Conservation (phyloP, 495 filamentous ascomycete genomes). For the Tuber umbilicatum region DNA sequence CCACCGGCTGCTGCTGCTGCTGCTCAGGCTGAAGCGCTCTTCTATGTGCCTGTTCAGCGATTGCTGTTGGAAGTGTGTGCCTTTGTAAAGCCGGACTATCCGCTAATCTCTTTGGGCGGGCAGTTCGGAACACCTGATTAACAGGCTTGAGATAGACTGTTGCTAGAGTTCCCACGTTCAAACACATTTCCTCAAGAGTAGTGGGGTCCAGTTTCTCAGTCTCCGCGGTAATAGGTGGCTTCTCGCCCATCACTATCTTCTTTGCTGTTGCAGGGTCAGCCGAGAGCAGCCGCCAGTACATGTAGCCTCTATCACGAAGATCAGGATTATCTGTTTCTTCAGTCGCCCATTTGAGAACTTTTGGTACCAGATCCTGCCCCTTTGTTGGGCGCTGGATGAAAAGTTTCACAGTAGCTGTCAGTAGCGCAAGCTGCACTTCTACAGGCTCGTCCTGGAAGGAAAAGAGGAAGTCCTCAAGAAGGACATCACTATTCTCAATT, state of each 20-base stretch:
- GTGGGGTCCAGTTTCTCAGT: slow-evolving; percentile 85
- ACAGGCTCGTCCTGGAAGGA: slow-evolving; percentile 89
- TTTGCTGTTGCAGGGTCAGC: slow-evolving; percentile 83
- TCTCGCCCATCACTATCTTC: slow-evolving; percentile 89
- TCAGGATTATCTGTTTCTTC: slow-evolving; percentile 98
- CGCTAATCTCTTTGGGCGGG: slow-evolving; percentile 66
- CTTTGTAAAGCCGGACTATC: slow-evolving; percentile 82
- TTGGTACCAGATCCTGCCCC: slow-evolving; percentile 86
- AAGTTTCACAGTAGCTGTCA: slow-evolving; percentile 95
- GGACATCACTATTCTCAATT: slow-evolving; percentile 89
- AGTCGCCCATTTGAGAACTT: slow-evolving; percentile 96
- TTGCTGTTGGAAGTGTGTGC: slow-evolving; percentile 50
- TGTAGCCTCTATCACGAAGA: slow-evolving; percentile 89
- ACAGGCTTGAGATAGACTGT: slow-evolving; percentile 98
- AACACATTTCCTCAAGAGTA: slow-evolving; percentile 93
- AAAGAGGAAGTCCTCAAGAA: slow-evolving; percentile 90
- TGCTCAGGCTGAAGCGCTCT: slow-evolving; percentile 38
- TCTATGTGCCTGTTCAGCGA: slow-evolving; percentile 51
- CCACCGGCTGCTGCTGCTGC: slow-evolving; percentile 34
- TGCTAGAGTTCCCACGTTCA: slow-evolving; percentile 90
- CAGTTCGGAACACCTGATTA: slow-evolving; percentile 91
- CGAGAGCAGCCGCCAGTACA: slow-evolving; percentile 98
- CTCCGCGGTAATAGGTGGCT: slow-evolving; percentile 93
- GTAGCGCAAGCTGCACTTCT: slow-evolving; percentile 87
- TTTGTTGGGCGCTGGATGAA: slow-evolving; percentile 97